These are phyloP conservation scores for Nannochloropsis gaditana DNA, from an alignment of 108 stramenopile species.

Conservation along the genomic window DNA sequence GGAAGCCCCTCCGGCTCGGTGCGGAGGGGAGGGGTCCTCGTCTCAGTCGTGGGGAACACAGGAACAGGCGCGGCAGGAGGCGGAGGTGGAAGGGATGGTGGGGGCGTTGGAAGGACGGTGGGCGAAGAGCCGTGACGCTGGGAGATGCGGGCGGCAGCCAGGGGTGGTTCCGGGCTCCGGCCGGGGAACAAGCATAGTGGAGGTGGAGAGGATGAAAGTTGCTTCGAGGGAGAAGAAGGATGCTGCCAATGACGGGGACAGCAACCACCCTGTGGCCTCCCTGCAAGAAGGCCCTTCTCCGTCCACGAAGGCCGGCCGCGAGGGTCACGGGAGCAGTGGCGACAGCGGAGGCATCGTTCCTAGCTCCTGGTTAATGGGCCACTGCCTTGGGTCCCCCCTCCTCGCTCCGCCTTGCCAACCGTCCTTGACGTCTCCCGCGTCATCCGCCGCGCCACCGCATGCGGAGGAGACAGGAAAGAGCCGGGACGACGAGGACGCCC, in stretches of 20 bases:
- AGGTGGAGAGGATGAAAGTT: no score
- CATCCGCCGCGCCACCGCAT: not conserved
- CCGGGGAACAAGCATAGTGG: no score
- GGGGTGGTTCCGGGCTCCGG: no score
- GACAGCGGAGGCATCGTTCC: not conserved
- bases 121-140: not conserved
- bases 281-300: no score
- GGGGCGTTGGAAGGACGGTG: not conserved
- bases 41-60: not conserved
- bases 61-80: not conserved
- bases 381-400: not conserved
- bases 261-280: no score
- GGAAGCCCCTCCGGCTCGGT: not conserved
- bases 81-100: not conserved
- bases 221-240: no score
- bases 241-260: no score
- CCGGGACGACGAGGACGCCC: not conserved
- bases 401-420: not conserved
- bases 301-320: no score
- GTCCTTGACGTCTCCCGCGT: not conserved
- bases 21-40: not conserved
- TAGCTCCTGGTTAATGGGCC: not conserved
- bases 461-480: not conserved
- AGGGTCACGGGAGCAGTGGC: not conserved
- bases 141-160: no score